Base-by-base conservation (phyloP, 768 basidiomycete species). In the Asterophora lycoperdoides region DNA sequence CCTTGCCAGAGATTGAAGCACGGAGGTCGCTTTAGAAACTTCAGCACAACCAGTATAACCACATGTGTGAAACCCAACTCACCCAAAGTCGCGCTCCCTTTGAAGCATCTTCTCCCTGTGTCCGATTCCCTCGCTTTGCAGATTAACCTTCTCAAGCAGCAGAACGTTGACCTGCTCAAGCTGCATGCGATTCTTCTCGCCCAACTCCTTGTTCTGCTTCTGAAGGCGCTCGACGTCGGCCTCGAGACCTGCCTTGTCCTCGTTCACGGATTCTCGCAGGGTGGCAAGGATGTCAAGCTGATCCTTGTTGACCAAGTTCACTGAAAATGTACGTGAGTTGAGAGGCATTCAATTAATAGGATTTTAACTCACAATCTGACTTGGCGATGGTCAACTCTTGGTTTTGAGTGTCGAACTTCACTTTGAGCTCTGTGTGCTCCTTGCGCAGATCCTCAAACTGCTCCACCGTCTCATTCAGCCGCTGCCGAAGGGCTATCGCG, bases 281-380 rank as follows among this genome's bases (percentile, higher is more conserved):
- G 83, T 83, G 2, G 84, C 77, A 28, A 98, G 82, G 49, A 94
- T 92, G 44, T 94, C 93, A 17, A 93, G 72, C 63, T 97, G 92
- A 62, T 96, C 93, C 64, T 90, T 92, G 72, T 93, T 89, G 38
- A 97, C 86, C 37, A 98, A 77, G 38, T 81, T 88, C 60, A 97
- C 93, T 95, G 6, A 40, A n/a, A 40, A 17, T 15, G 18, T n/a
- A 19, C 46, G 15, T 39, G 49, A 32, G 30, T 9, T 13, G 30
- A 30, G 19, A n/a, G 23, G 1, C 23, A 44, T 29, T 15, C 6
- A 23, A 54, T 14, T 37, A 48, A 44, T 17, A n/a, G 41, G 44
- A 44, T 18, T 11, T 23, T 14, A 13, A 71, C 85, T 58, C 57
- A 95, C 93, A 64, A 62, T 95, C 88, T 8, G 92, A 91, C 63